phyloP scores from a whole-genome alignment of 129 eudicot species.

The Apium graveolens region DNA sequence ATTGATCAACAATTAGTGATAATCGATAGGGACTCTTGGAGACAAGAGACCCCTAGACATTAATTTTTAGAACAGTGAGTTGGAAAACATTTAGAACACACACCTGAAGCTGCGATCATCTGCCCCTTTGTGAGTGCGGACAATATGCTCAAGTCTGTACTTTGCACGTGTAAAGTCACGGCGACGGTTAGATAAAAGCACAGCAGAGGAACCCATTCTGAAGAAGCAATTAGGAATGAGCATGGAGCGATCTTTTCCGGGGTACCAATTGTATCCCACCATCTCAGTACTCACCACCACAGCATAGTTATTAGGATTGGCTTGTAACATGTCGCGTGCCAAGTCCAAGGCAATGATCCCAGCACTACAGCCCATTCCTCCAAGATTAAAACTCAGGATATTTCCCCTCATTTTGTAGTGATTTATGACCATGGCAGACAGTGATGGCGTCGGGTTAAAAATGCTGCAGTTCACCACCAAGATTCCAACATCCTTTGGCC shows the following conservation, averaged over 20 bases:
- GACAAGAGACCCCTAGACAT: not conserved
- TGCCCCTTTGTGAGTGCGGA: slow-evolving; percentile 92
- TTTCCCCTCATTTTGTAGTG: slow-evolving; percentile 98
- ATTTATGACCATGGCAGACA: slow-evolving; percentile 94
- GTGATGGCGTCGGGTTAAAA: slow-evolving; percentile 87
- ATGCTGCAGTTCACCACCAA: slow-evolving; percentile 94
- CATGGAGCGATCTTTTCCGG: slow-evolving; percentile 84
- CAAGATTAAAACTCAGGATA: slow-evolving; percentile 77
- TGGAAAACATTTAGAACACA: not conserved
- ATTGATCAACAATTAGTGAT: not conserved
- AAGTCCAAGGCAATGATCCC: slow-evolving; percentile 79
- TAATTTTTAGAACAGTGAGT: not conserved
- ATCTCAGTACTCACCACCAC: slow-evolving; percentile 92
- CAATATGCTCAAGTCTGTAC: slow-evolving; percentile 85
- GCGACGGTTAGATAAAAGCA: slow-evolving; percentile 77
- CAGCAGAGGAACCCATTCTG: slow-evolving; percentile 96
- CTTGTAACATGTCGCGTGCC: slow-evolving; percentile 95
- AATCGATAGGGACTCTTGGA: too few relatives aligned
- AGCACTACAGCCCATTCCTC: slow-evolving; percentile 99
- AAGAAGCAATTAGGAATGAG: slow-evolving; percentile 84
- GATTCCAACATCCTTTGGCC: slow-evolving; percentile 87
- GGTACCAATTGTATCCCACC: slow-evolving; percentile 97
- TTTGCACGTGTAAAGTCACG: slow-evolving; percentile 77
- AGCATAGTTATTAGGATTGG: slow-evolving; percentile 86
- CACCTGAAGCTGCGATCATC: slow-evolving; percentile 93